Evolutionary conservation across 2,329 filamentous ascomycete species (phyloP).

Genomic region (Aspergillus spinulosporus): DNA sequence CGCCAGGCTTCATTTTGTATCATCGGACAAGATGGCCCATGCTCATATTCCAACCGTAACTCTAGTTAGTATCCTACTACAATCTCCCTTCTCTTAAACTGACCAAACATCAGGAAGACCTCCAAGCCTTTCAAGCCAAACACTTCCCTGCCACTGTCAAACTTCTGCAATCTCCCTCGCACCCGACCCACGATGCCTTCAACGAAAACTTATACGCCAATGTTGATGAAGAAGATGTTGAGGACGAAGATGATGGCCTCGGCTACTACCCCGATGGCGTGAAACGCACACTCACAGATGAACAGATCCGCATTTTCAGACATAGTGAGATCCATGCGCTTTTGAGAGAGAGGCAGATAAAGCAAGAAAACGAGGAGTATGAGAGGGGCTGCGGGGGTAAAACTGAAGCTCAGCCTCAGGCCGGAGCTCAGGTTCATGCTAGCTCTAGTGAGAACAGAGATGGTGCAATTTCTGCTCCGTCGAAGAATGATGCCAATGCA

Average conservation of each 20-base stretch:
- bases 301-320: slow-evolving; percentile 85
- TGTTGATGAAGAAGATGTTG: slow-evolving; percentile 10
- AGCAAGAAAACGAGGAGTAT: slow-evolving; percentile 30
- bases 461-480: not conserved
- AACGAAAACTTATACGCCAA: not conserved
- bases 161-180: slow-evolving; percentile 2
- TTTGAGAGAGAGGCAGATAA: slow-evolving; percentile 52
- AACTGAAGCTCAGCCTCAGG: not conserved
- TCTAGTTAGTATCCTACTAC: slow-evolving; percentile 27
- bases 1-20: not conserved
- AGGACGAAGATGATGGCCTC: slow-evolving; percentile 58
- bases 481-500: not conserved
- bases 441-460: not conserved
- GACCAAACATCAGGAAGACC: slow-evolving; percentile 53
- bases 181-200: not conserved
- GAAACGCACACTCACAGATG: slow-evolving; percentile 86
- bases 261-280: slow-evolving; percentile 85
- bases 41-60: slow-evolving; percentile 37
- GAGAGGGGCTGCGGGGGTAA: slow-evolving; percentile 17
- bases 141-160: slow-evolving; percentile 53
- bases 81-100: no score
- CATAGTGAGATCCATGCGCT: slow-evolving; percentile 81
- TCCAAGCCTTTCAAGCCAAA: slow-evolving; percentile 57
- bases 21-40: slow-evolving; percentile 18
- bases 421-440: slow-evolving; percentile 6